Evolutionary conservation across 2,329 filamentous ascomycete species (phyloP), one percentile per base, ranked within the genome.

Genomic region (Phoma sp.): DNA sequence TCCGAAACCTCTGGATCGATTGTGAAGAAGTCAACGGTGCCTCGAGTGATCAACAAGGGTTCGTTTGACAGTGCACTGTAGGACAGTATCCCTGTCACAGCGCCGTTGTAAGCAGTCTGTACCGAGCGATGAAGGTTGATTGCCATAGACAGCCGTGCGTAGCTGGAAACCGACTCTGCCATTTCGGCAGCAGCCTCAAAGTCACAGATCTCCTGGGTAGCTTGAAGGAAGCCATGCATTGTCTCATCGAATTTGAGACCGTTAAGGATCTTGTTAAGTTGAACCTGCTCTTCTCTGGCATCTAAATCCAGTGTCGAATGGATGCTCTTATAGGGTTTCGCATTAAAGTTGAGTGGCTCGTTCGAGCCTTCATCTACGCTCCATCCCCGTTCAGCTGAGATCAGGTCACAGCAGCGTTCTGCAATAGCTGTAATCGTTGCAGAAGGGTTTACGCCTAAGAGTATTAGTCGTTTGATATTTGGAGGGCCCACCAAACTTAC

Each of bases 381-480:
- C 66, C 47, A 84, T 80, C 28, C 12, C 9, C 48, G 43, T 74
- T 71, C n/a, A 36, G 37, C 25, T 25, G 64, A 33, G 46, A 64
- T 20, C 59, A 64, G 6, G 67, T 84, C 81, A 6, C 89, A 80
- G 0, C 83, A 83, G 9, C 87, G 78, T 72, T 90, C 87, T 0
- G 87, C 86, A 17, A 91, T 79, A 2, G 87, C 87, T 0, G 86
- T 83, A 59, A 90, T 90, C 1, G 87, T 90, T 1, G 87, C 87
- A 46, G 88, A 81, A 0, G 87, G 87, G 63, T 90, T 90, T 3
- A 86, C 84, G 0, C 65, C 46, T 48, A 6, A 5, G 12, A 1
- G 5, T 1, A 9, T 47, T 14, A 47, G 17, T 15, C 5, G 6
- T 7, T 7, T 2, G 4, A n/a, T 6, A 9, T 37, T 25, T 5